Evolutionary conservation across 2,329 filamentous ascomycete species (phyloP).

Genomic region (Didymella exigua): DNA sequence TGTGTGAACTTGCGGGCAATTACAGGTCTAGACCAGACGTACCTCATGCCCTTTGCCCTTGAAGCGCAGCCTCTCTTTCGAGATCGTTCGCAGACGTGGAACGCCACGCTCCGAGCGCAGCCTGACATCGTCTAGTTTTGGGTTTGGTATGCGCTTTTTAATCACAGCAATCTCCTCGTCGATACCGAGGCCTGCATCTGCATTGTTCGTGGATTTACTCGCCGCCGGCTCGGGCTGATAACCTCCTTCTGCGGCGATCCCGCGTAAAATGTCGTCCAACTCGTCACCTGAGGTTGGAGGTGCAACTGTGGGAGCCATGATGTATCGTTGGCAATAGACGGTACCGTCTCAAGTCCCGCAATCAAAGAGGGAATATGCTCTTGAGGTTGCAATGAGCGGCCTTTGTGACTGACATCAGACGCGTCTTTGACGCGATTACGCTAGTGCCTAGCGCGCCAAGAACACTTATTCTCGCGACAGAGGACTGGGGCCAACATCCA

Average conservation of each 20-base stretch:
- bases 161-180: constrained; percentile 84
- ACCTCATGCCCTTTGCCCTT: constrained; percentile 96
- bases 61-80: constrained; percentile 72
- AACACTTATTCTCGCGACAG: constrained; percentile 17
- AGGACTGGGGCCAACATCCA: constrained; percentile 11
- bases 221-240: constrained; percentile 36
- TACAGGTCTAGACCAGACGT: neutral
- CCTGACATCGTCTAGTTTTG: constrained; percentile 85
- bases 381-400: neutral
- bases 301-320: constrained; percentile 31
- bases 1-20: constrained; percentile 16
- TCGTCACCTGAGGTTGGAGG: constrained; percentile 50
- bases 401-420: neutral
- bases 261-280: constrained; percentile 75
- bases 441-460: constrained; percentile 3
- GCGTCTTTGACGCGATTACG: neutral
- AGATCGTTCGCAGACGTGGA: constrained; percentile 75
- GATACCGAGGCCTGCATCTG: constrained; percentile 69
- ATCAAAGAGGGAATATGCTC: neutral
- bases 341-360: neutral
- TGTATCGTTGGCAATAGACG: neutral
- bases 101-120: constrained; percentile 85
- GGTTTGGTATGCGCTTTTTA: constrained; percentile 75
- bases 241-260: constrained; percentile 64
- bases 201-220: constrained; percentile 36